Percentiles rank a stretch among this genome's conserved stretches.
phyloP scores from a whole-genome alignment of 129 eudicot genomes.

The Mikania micrantha region DNA sequence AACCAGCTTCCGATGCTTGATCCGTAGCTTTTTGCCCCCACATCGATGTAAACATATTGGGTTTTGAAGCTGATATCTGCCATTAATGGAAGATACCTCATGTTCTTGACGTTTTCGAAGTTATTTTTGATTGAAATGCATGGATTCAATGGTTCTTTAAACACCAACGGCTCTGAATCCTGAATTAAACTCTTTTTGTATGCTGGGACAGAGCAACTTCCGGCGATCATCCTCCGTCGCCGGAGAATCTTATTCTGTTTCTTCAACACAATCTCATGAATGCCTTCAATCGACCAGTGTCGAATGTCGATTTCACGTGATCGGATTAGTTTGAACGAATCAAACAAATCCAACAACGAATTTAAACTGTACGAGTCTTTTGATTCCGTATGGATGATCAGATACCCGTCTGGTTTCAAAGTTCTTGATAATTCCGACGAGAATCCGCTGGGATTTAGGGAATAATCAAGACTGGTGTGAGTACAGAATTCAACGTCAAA shows the following conservation, averaged over 20 bases:
- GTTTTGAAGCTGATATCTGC: constrained; percentile 53
- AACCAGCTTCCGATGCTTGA: constrained; percentile 82
- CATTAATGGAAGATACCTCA: constrained; percentile 53
- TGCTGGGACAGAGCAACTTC: constrained; percentile 34
- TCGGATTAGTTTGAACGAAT: constrained; percentile 28
- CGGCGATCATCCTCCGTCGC: neutral
- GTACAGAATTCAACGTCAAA: constrained; percentile 43
- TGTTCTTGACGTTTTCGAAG: constrained; percentile 28
- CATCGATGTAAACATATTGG: constrained; percentile 56
- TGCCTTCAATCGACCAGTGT: constrained; percentile 14
- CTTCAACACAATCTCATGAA: constrained; percentile 41
- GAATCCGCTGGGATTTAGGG: constrained; percentile 17
- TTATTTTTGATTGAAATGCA: constrained; percentile 40
- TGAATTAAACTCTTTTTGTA: constrained; percentile 34
- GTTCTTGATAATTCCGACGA: constrained; percentile 44
- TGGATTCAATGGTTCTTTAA: constrained; percentile 46
- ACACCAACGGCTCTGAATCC: constrained; percentile 38
- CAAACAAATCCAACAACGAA: constrained; percentile 49
- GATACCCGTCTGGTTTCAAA: constrained; percentile 42
- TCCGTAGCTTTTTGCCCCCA: constrained; percentile 54
- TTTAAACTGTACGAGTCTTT: constrained; percentile 46
- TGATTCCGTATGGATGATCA: constrained; percentile 48
- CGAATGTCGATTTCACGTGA: constrained; percentile 23
- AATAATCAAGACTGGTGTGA: constrained; percentile 30
- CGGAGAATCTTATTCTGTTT: constrained; percentile 22